These are phyloP conservation scores for Coemansia sp. DNA, from an alignment of 192 early-diverging fungal species.

Conservation along the genomic window DNA sequence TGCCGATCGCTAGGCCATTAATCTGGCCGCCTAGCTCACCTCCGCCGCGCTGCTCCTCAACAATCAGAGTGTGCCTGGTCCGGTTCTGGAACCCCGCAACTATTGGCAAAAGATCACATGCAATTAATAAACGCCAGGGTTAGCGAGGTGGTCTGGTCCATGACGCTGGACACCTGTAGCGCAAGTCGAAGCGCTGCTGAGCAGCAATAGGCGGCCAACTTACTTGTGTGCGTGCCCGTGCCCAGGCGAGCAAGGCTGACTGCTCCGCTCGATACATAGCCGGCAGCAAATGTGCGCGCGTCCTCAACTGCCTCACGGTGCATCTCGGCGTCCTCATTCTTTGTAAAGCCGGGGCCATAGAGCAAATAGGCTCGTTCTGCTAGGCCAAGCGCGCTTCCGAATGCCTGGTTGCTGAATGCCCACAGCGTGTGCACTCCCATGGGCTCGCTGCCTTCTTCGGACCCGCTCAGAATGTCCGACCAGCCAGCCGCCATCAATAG, in stretches of 20 bases:
- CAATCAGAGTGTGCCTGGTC: slow-evolving; percentile 13
- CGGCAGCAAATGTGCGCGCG: slow-evolving; percentile 22
- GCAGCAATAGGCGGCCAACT: background rate
- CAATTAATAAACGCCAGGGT: background rate
- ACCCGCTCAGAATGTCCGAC: slow-evolving; percentile 21
- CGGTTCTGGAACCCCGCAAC: slow-evolving; percentile 25
- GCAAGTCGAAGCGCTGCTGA: background rate
- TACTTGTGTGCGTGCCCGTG: slow-evolving; percentile 37
- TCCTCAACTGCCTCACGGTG: slow-evolving; percentile 24
- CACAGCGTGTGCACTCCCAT: slow-evolving; percentile 46
- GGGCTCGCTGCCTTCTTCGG: background rate
- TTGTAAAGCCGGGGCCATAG: slow-evolving; percentile 40
- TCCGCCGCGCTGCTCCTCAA: slow-evolving; percentile 9
- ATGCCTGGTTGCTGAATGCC: slow-evolving; percentile 49
- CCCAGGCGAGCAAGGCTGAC: slow-evolving; percentile 50
- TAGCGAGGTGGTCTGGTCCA: no score
- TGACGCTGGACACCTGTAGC: no score
- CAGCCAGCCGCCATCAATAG: slow-evolving; percentile 43
- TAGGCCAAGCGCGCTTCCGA: slow-evolving; percentile 26
- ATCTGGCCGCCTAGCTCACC: slow-evolving; percentile 17
- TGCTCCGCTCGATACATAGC: slow-evolving; percentile 22
- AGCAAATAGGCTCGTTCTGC: slow-evolving; percentile 47
- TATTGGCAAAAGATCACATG: slow-evolving; percentile 4
- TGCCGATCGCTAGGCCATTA: slow-evolving; percentile 37
- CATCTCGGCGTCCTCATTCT: slow-evolving; percentile 29